Percentiles rank a stretch among this genome's conserved stretches.
Conservation (phyloP, 2,329 filamentous ascomycete species). For the Nothomitra cinnamomea region DNA sequence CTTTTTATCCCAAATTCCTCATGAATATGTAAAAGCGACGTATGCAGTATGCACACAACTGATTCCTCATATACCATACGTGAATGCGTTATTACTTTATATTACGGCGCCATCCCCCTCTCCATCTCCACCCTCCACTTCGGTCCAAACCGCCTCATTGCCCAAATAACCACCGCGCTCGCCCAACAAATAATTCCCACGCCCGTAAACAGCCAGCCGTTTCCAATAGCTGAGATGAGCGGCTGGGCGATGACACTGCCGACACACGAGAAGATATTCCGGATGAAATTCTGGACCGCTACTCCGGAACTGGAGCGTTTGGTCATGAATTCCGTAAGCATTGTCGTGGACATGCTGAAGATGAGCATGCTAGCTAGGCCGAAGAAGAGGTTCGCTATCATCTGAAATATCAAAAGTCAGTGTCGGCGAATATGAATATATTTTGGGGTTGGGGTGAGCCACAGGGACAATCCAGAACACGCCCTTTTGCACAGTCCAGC, state of each 20-base stretch:
- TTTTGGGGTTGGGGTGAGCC: conserved; percentile 5
- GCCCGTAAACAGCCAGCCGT: conserved; percentile 60
- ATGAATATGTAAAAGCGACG: too few relatives aligned
- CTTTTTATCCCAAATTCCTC: too few relatives aligned
- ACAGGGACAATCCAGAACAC: conserved; percentile 44
- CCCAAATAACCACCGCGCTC: conserved; percentile 41
- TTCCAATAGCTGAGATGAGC: conserved; percentile 51
- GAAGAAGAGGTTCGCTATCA: conserved; percentile 55
- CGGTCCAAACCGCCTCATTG: conserved; percentile 41
- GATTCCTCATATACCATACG: too few relatives aligned
- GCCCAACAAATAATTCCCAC: conserved; percentile 37
- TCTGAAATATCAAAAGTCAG: conserved; percentile 14
- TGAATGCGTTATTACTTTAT: too few relatives aligned
- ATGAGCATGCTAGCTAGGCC: conserved; percentile 66
- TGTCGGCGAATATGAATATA: background rate
- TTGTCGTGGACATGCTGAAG: conserved; percentile 57
- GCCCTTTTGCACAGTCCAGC: conserved; percentile 51
- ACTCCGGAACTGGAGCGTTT: conserved; percentile 53
- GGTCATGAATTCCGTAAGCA: conserved; percentile 75
- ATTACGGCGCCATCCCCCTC: background rate
- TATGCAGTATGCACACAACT: too few relatives aligned
- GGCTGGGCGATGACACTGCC: conserved; percentile 54
- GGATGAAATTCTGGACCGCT: conserved; percentile 64
- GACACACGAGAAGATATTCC: conserved; percentile 62
- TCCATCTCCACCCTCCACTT: conserved; percentile 48